These are phyloP conservation scores for Kickxella alabastrina DNA, from an alignment of 192 early-diverging fungal genomes.

Conservation along the genomic window DNA sequence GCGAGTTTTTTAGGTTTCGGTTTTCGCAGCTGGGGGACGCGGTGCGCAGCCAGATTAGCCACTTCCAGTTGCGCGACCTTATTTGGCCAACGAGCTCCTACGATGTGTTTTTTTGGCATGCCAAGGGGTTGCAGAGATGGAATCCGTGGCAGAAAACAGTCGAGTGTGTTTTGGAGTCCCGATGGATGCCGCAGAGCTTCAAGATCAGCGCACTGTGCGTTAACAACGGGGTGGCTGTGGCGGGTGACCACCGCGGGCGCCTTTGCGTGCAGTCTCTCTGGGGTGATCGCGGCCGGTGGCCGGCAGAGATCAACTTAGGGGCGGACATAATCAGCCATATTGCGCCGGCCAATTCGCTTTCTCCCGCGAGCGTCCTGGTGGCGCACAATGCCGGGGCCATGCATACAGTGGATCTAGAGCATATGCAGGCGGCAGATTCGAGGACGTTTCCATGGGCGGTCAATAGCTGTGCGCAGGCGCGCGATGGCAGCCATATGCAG, in stretches of 20 bases:
- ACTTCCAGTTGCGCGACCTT: slow-evolving; percentile 51
- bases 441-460: slow-evolving; percentile 35
- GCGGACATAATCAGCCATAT: slow-evolving; percentile 46
- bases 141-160: slow-evolving; percentile 23
- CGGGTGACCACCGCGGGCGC: slow-evolving; percentile 38
- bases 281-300: slow-evolving; percentile 3
- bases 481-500: slow-evolving; percentile 16
- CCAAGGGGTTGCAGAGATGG: slow-evolving; percentile 34
- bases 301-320: background rate
- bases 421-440: background rate
- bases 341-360: slow-evolving; percentile 1
- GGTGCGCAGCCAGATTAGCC: slow-evolving; percentile 28
- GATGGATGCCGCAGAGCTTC: slow-evolving; percentile 19
- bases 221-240: slow-evolving; percentile 32
- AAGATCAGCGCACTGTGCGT: slow-evolving; percentile 33
- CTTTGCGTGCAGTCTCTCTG: slow-evolving; percentile 23
- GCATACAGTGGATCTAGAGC: slow-evolving; percentile 13
- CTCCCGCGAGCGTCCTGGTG: slow-evolving; percentile 6
- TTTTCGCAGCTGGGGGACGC: slow-evolving; percentile 22
- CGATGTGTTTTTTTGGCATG: slow-evolving; percentile 41
- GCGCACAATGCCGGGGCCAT: slow-evolving; percentile 33
- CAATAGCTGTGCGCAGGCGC: slow-evolving; percentile 34
- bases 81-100: slow-evolving; percentile 43
- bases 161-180: slow-evolving; percentile 15
- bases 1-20: slow-evolving; percentile 22